Evolutionary conservation across 2,329 filamentous ascomycete species (phyloP).

Genomic region (Alternaria atra): DNA sequence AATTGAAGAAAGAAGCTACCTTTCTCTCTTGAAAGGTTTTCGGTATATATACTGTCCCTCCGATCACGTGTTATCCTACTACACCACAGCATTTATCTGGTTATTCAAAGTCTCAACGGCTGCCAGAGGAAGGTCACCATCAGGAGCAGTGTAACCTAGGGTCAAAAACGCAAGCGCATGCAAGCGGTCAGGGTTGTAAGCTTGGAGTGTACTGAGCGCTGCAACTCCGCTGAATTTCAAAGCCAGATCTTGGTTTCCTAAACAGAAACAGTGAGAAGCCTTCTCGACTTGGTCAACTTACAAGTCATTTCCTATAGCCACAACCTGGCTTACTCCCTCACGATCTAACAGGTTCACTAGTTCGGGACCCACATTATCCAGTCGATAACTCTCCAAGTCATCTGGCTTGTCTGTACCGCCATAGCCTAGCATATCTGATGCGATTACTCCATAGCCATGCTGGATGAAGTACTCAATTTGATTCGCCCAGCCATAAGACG

Average conservation of each 20-base stretch:
- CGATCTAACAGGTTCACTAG: neutral
- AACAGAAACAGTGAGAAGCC: too few species aligned
- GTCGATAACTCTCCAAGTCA: neutral
- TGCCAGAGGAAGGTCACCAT: neutral
- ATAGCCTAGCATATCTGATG: neutral
- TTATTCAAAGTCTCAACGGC: neutral
- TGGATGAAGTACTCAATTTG: neutral
- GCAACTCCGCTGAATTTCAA: too few species aligned
- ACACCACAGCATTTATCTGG: neutral
- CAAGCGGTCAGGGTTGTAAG: neutral
- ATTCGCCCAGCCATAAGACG: neutral
- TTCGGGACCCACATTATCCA: neutral
- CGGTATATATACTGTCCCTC: too few species aligned
- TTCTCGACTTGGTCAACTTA: too few species aligned
- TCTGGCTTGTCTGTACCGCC: neutral
- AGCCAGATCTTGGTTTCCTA: too few species aligned
- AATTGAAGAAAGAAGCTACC: too few species aligned
- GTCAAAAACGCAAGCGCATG: neutral
- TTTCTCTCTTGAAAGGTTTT: too few species aligned
- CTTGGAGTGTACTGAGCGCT: neutral
- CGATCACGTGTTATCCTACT: too few species aligned
- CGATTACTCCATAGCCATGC: neutral
- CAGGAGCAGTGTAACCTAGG: neutral
- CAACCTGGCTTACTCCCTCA: neutral
- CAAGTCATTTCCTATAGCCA: neutral